Evolutionary conservation across 208 protist species (phyloP).

Genomic region (Acanthamoeba lenticulata): DNA sequence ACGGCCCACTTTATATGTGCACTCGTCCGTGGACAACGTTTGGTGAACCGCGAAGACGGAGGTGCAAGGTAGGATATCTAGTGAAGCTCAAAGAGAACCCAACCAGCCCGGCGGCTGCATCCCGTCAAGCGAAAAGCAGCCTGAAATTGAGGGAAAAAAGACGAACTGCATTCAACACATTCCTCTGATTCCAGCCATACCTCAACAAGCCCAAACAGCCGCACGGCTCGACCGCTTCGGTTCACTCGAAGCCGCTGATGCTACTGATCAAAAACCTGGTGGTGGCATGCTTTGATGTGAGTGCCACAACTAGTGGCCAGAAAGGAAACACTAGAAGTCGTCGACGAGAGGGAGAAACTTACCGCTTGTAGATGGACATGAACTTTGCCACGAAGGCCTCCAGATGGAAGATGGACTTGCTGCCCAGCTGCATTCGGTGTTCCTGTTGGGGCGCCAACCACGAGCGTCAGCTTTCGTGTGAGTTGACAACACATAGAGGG

Average conservation of each 20-base stretch:
- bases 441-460: constrained; percentile 82
- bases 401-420: constrained; percentile 98
- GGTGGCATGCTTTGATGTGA: too few species aligned
- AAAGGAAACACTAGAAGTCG: not conserved
- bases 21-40: too few species aligned
- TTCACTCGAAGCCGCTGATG: constrained; percentile 9
- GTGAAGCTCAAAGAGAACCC: too few species aligned
- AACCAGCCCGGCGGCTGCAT: too few species aligned
- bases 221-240: not conserved
- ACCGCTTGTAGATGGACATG: constrained; percentile 91
- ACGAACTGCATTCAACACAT: not conserved
- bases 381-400: constrained; percentile 97
- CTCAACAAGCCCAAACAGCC: not conserved
- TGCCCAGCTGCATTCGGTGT: constrained; percentile 96
- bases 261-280: constrained; percentile 25
- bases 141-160: not conserved
- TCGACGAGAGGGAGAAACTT: not conserved
- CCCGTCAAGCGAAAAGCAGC: not conserved
- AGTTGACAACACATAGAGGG: not conserved
- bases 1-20: too few species aligned
- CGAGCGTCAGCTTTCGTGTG: not conserved
- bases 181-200: too few species aligned
- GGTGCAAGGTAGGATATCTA: too few species aligned
- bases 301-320: too few species aligned
- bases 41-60: too few species aligned